Evolutionary conservation across 208 protist species (phyloP).

Genomic region (Trypanosomatidae sp.): DNA sequence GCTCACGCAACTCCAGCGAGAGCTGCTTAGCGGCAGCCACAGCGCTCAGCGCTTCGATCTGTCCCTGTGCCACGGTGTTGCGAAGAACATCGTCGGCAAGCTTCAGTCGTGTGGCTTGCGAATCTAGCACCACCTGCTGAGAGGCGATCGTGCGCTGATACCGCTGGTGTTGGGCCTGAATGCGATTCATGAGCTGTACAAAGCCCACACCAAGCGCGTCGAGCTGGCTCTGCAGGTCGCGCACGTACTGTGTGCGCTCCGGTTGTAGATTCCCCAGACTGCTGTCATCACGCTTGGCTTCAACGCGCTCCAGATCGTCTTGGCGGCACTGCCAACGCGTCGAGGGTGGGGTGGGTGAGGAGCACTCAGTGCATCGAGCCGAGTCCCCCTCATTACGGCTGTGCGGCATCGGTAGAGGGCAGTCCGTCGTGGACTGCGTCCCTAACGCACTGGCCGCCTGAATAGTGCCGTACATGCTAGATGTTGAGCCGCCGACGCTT

Average conservation of each 20-base stretch:
- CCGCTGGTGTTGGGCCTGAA: conserved; percentile 29
- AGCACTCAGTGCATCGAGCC: no score
- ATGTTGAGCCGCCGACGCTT: neutral
- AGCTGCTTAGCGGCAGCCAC: conserved; percentile 41
- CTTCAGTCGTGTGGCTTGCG: conserved; percentile 53
- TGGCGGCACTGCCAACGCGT: neutral
- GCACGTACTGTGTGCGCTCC: conserved; percentile 9
- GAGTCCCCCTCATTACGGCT: neutral
- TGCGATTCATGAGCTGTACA: conserved; percentile 37
- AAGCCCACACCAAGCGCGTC: conserved; percentile 30
- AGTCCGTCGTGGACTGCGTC: neutral
- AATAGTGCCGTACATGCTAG: neutral
- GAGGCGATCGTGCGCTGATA: conserved; percentile 34
- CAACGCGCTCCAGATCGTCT: neutral
- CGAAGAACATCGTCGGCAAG: conserved; percentile 63
- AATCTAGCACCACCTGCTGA: conserved; percentile 52
- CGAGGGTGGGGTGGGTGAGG: neutral
- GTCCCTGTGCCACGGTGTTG: conserved; percentile 34
- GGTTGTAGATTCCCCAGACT: neutral
- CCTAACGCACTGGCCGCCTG: neutral
- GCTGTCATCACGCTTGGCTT: neutral
- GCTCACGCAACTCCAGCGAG: conserved; percentile 47
- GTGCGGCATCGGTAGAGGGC: neutral
- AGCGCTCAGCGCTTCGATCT: conserved; percentile 38
- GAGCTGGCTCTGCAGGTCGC: conserved; percentile 21